Evolutionary conservation across 1,284 basidiomycete species (phyloP).

Genomic region (Rhodotorula mucilaginosa): DNA sequence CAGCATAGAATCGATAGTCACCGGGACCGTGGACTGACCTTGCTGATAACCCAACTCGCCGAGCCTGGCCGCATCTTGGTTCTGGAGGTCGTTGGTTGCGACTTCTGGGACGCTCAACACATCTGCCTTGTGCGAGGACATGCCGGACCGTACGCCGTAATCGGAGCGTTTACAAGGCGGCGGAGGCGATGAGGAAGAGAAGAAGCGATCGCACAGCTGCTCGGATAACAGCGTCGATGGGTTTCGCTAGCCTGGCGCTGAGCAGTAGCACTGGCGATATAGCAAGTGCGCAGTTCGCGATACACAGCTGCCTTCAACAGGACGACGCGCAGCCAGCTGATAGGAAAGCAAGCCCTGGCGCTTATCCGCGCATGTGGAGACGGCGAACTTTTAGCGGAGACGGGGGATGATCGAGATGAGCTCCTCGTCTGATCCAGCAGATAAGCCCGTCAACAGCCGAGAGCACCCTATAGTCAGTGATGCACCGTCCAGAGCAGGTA

Average conservation of each 20-base stretch:
- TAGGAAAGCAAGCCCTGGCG: neutral
- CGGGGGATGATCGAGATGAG: neutral
- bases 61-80: slow-evolving; percentile 16
- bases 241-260: too few species aligned
- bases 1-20: neutral
- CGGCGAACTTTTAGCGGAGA: neutral
- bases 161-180: neutral
- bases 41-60: slow-evolving; percentile 23
- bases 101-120: neutral
- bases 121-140: neutral
- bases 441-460: neutral
- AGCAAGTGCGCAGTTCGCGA: neutral
- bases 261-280: neutral
- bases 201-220: neutral
- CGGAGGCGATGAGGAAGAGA: neutral
- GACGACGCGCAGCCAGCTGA: neutral
- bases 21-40: slow-evolving; percentile 3
- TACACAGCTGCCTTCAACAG: too few species aligned
- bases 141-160: neutral
- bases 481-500: too few species aligned
- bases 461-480: too few species aligned
- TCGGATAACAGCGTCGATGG: too few species aligned
- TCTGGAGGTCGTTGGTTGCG: neutral
- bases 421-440: neutral
- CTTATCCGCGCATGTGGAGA: neutral